Evolutionary conservation across 257 asterid genomes (phyloP).

Genomic region (Fraxinus quadrangulata): DNA sequence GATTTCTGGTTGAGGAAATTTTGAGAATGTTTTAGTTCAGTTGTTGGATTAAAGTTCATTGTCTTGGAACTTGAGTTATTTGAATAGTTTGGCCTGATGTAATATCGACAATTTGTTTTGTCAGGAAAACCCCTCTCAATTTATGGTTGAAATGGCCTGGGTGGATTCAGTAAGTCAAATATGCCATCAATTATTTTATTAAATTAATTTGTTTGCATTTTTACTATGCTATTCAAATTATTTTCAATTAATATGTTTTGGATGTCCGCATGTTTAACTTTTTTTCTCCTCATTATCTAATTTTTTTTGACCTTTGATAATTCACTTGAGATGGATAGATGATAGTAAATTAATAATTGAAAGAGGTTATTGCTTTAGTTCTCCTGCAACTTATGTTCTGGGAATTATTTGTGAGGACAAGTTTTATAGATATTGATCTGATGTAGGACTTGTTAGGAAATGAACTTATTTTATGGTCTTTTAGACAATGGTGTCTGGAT

Average conservation of each 20-base stretch:
- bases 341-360: neutral
- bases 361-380: neutral
- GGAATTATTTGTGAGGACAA: neutral
- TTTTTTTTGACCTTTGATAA: conserved; percentile 12
- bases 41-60: neutral
- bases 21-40: neutral
- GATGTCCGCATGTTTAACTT: conserved; percentile 3
- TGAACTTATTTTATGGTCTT: neutral
- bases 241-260: neutral
- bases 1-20: neutral
- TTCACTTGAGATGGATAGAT: neutral
- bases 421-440: neutral
- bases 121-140: conserved; percentile 86
- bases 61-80: neutral
- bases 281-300: conserved; percentile 8
- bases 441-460: neutral
- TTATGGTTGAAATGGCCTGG: conserved; percentile 86
- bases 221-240: neutral
- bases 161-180: conserved; percentile 67
- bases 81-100: conserved; percentile 12
- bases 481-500: neutral
- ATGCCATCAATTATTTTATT: conserved; percentile 14
- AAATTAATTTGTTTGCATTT: conserved; percentile 5
- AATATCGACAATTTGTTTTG: conserved; percentile 27
- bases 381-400: neutral